These are phyloP conservation scores for Arthrobotrys sinensis DNA, from an alignment of 2,329 filamentous ascomycete species.

Conservation along the genomic window DNA sequence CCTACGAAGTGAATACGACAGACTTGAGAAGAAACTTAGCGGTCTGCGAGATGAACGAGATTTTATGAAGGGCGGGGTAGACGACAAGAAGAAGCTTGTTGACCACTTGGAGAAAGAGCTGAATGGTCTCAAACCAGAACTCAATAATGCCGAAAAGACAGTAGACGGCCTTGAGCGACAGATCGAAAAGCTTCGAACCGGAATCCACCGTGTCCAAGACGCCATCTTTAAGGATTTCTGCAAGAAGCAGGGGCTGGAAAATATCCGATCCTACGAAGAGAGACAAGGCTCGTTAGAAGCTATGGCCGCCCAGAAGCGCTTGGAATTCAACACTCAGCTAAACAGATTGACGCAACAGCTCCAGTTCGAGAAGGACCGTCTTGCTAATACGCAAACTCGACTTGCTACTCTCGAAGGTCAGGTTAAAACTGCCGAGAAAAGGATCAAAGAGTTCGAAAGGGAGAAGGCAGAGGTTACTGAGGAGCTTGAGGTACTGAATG, in stretches of 20 bases:
- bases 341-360: conserved; percentile 74
- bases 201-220: conserved; percentile 87
- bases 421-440: conserved; percentile 76
- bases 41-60: conserved; percentile 81
- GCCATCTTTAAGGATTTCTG: conserved; percentile 90
- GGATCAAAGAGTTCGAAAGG: conserved; percentile 79
- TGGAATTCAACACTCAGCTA: conserved; percentile 86
- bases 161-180: conserved; percentile 76
- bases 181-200: conserved; percentile 73
- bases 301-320: conserved; percentile 87
- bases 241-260: conserved; percentile 84
- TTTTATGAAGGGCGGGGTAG: conserved; percentile 78
- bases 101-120: conserved; percentile 81
- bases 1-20: conserved; percentile 83
- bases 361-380: conserved; percentile 78
- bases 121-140: conserved; percentile 82
- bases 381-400: conserved; percentile 75
- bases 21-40: conserved; percentile 82
- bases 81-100: conserved; percentile 86
- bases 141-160: conserved; percentile 78
- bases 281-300: conserved; percentile 94
- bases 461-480: conserved; percentile 83
- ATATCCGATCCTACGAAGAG: conserved; percentile 93
- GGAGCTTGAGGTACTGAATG: conserved; percentile 79
- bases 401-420: conserved; percentile 78